These are phyloP conservation scores for Saccharomycodes ludwigii DNA, from an alignment of 805 yeast genomes.

Conservation along the genomic window DNA sequence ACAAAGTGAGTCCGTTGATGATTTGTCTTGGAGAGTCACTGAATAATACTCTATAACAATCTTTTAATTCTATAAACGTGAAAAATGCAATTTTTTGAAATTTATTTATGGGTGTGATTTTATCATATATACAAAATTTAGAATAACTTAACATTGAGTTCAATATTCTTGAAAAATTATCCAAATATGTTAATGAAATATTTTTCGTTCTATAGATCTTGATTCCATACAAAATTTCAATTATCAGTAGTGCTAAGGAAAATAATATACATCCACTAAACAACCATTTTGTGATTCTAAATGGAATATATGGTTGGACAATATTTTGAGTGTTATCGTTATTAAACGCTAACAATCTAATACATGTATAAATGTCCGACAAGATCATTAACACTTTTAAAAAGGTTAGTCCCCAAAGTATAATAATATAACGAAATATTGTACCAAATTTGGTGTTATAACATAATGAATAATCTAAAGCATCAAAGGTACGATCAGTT, in stretches of 20 bases:
- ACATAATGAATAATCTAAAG: slow-evolving; percentile 15
- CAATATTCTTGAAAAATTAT: slow-evolving; percentile 44
- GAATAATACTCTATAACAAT: slow-evolving; percentile 46
- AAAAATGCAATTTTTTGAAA: slow-evolving; percentile 59
- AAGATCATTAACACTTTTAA: slow-evolving; percentile 44
- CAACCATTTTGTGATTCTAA: slow-evolving; percentile 52
- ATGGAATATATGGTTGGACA: slow-evolving; percentile 34
- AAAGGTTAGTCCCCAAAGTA: slow-evolving; percentile 25
- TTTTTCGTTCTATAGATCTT: slow-evolving; percentile 46
- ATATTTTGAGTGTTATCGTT: slow-evolving; percentile 44
- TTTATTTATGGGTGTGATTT: slow-evolving; percentile 50
- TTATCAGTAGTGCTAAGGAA: slow-evolving; percentile 40
- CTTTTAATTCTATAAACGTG: slow-evolving; percentile 52
- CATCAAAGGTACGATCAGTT: too few relatives aligned
- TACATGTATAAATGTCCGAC: slow-evolving; percentile 69
- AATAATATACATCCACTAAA: slow-evolving; percentile 71
- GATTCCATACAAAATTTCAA: slow-evolving; percentile 47
- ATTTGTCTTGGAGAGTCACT: slow-evolving; percentile 87
- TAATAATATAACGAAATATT: slow-evolving; percentile 11
- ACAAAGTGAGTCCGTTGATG: slow-evolving; percentile 63
- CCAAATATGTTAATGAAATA: slow-evolving; percentile 60
- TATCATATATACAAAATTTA: slow-evolving; percentile 60
- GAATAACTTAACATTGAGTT: slow-evolving; percentile 49
- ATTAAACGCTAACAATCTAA: slow-evolving; percentile 60
- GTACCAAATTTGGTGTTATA: slow-evolving; percentile 14